Base-by-base conservation (phyloP, 306 rosid species). In the Carpinus fangiana region DNA sequence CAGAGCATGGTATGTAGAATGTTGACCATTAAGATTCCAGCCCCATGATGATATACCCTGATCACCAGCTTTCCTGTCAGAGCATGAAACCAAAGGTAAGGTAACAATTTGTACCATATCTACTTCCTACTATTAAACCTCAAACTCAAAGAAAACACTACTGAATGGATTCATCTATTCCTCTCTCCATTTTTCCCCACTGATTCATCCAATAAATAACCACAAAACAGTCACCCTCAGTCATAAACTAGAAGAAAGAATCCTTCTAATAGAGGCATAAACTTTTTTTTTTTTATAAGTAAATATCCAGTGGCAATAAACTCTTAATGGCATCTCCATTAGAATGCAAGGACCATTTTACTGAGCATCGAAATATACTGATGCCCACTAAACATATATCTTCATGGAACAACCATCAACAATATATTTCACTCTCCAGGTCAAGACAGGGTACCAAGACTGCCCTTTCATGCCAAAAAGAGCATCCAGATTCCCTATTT, bases 41-140 rank as follows among this genome's bases (percentile, higher is more conserved):
- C 98, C 98, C 99, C 99, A 95, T 16, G 99, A 95, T 28, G 99
- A 91, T 86, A 91, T 84, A 73, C 99, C 99, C 76, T 89, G 88
- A 77, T 95, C 99, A 83, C 82, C 88, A 57, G 83, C 86, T 84
- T 88, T 95, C 89, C 80, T 91, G 80, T 77, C 78, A 73, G 86
- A 79, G 57, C 84, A 80, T 81, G 73, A 48, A 73, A 79, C 12
- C 34, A 38, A 73, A 70, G 17, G 56, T 41, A 10, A 81, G 20
- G 12, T 56, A 78, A 59, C 73, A 72, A 77, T 67, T 51, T 21
- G 83, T 68, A 60, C 26, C 26, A 28, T 70, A 56, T 43, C 59
- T 62, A 72, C 76, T 50, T 43, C 38, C 48, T 0, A n/a, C 28
- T 66, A 18, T 38, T 41, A 66, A 41, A 38, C 31, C 51, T 66